Percentiles rank a stretch among this genome's conserved stretches.
These are phyloP conservation scores for Zalaria obscura DNA, from an alignment of 2,329 filamentous ascomycete genomes.

Conservation along the genomic window DNA sequence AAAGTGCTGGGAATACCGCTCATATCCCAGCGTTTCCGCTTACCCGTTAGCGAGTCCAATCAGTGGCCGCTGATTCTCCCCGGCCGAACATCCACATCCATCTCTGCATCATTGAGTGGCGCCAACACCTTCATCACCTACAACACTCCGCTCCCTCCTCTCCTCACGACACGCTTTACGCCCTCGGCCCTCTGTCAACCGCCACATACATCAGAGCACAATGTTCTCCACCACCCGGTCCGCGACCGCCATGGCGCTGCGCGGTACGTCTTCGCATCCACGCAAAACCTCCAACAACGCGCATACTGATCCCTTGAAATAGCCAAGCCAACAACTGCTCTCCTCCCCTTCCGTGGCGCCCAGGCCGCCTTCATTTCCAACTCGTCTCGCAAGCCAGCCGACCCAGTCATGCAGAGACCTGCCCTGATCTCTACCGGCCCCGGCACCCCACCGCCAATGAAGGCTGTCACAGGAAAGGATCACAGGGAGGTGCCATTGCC, in stretches of 20 bases:
- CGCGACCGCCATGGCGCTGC: conserved; percentile 39
- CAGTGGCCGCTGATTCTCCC: background rate
- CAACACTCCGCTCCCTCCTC: background rate
- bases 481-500: conserved; percentile 58
- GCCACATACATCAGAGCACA: conserved; percentile 7
- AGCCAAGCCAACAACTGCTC: conserved; percentile 53
- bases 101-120: conserved; percentile 5
- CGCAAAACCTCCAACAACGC: background rate
- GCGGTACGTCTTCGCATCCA: conserved; percentile 28
- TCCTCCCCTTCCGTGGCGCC: conserved; percentile 49
- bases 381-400: conserved; percentile 49
- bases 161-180: conserved; percentile 1
- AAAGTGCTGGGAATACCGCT: background rate
- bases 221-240: conserved; percentile 39
- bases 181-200: conserved; percentile 1
- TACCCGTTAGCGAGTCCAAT: background rate
- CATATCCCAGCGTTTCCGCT: background rate
- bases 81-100: background rate
- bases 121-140: conserved; percentile 1
- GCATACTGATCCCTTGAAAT: conserved; percentile 4
- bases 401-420: conserved; percentile 36
- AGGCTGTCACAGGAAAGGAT: conserved; percentile 33
- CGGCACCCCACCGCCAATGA: conserved; percentile 37
- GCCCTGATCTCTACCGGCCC: conserved; percentile 40
- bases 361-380: conserved; percentile 49